A percentile compares a stretch with the other conserved stretches of the same genome.
Evolutionary conservation across 495 filamentous ascomycete species (phyloP).

Genomic region (Lentithecium fluviatile): DNA sequence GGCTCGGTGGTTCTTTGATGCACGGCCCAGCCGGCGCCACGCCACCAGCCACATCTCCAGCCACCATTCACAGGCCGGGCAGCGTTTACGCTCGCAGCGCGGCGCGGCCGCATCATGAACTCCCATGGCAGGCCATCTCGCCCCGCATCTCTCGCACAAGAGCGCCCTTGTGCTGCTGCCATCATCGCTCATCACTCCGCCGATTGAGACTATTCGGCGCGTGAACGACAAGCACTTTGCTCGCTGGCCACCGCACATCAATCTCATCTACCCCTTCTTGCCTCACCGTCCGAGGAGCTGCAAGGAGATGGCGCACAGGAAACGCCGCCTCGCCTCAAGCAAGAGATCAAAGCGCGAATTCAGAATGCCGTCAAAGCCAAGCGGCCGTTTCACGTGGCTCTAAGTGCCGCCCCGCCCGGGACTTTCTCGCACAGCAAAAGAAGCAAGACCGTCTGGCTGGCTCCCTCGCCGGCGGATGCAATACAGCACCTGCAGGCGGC

Average conservation of each 20-base stretch:
- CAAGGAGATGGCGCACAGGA: background rate
- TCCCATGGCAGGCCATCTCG: background rate
- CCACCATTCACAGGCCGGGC: too few species aligned
- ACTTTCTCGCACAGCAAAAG: slow-evolving; percentile 3
- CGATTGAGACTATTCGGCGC: slow-evolving; percentile 18
- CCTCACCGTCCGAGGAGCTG: slow-evolving; percentile 10
- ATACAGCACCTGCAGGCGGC: slow-evolving; percentile 11
- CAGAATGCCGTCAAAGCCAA: slow-evolving; percentile 9
- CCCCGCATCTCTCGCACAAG: slow-evolving; percentile 27
- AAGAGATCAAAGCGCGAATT: background rate
- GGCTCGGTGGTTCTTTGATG: background rate
- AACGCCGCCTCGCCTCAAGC: background rate
- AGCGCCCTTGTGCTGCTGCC: slow-evolving; percentile 29
- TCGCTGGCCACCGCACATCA: slow-evolving; percentile 32
- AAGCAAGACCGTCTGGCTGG: slow-evolving; percentile 17
- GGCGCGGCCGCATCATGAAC: background rate
- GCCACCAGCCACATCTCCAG: background rate
- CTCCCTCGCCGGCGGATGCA: background rate
- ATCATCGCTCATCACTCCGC: slow-evolving; percentile 17
- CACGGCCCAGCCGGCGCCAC: background rate
- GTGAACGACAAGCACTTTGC: slow-evolving; percentile 19
- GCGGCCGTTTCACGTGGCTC: slow-evolving; percentile 7
- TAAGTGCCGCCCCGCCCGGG: background rate
- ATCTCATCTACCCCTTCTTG: slow-evolving; percentile 33
- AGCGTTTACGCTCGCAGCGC: background rate